These are phyloP conservation scores for Lactifluus hygrophoroides DNA, from an alignment of 768 basidiomycete genomes.

Conservation along the genomic window DNA sequence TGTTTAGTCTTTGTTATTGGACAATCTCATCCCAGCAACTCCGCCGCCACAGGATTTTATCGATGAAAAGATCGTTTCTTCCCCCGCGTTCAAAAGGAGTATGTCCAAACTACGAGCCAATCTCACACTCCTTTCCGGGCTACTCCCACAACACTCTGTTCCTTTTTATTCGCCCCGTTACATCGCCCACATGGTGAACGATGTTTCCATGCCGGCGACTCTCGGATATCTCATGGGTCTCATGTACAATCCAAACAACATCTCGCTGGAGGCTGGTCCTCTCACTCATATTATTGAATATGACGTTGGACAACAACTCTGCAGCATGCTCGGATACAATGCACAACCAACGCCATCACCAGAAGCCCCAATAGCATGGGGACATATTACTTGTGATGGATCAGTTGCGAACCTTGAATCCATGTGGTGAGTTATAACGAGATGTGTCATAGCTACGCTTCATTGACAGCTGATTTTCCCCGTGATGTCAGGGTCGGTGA, in stretches of 20 bases:
- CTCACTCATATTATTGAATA: slow-evolving; percentile 33
- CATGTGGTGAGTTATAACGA: slow-evolving; percentile 30
- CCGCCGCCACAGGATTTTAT: slow-evolving; percentile 23
- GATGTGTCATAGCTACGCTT: not conserved
- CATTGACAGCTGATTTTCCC: not conserved
- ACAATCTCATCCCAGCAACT: not conserved
- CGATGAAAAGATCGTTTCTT: slow-evolving; percentile 16
- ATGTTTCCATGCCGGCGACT: slow-evolving; percentile 26
- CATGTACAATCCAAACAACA: slow-evolving; percentile 38
- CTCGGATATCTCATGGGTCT: slow-evolving; percentile 24
- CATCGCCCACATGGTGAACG: slow-evolving; percentile 33
- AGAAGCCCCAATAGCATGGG: slow-evolving; percentile 27
- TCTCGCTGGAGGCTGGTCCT: slow-evolving; percentile 34
- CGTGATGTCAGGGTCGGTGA: slow-evolving; percentile 8
- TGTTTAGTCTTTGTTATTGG: not conserved
- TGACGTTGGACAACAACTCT: slow-evolving; percentile 33
- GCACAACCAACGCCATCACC: slow-evolving; percentile 1
- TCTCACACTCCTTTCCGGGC: slow-evolving; percentile 14
- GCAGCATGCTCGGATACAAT: slow-evolving; percentile 34
- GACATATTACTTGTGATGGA: slow-evolving; percentile 38
- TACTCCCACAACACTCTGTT: slow-evolving; percentile 28
- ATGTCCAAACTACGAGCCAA: slow-evolving; percentile 21
- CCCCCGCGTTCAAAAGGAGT: slow-evolving; percentile 20
- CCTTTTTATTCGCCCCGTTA: slow-evolving; percentile 37
- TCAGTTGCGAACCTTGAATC: slow-evolving; percentile 41